These are phyloP conservation scores for Cercospora sesami DNA, from an alignment of 2,329 filamentous ascomycete genomes.

Conservation along the genomic window DNA sequence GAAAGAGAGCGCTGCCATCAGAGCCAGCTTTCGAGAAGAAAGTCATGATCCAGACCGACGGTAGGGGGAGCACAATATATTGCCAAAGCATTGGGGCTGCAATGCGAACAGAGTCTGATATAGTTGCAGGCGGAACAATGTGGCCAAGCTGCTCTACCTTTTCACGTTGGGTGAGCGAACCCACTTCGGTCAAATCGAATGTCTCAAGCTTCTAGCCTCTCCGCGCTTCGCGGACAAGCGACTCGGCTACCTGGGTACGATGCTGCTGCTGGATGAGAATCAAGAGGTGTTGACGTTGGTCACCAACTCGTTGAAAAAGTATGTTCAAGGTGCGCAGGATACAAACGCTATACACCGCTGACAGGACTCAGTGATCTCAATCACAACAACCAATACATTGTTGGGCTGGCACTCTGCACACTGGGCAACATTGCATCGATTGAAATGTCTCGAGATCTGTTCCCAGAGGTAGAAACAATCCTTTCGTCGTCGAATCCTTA, in stretches of 20 bases:
- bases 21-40: slow-evolving; percentile 96
- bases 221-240: slow-evolving; percentile 98
- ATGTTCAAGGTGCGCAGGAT: slow-evolving; percentile 36
- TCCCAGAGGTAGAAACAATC: slow-evolving; percentile 90
- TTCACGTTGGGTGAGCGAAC: slow-evolving; percentile 97
- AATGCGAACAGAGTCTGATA: slow-evolving; percentile 3
- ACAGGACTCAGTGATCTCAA: slow-evolving; percentile 73
- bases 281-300: slow-evolving; percentile 96
- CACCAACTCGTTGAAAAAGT: slow-evolving; percentile 98
- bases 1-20: slow-evolving; percentile 96
- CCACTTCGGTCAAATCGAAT: slow-evolving; percentile 99
- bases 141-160: slow-evolving; percentile 95
- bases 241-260: slow-evolving; percentile 91
- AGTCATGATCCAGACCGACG: slow-evolving; percentile 87
- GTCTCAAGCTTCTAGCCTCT: slow-evolving; percentile 92
- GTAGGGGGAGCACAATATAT: slow-evolving; percentile 52
- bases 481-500: slow-evolving; percentile 96
- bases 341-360: neutral
- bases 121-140: slow-evolving; percentile 82
- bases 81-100: slow-evolving; percentile 5
- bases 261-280: slow-evolving; percentile 94
- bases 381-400: slow-evolving; percentile 97
- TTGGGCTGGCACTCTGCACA: slow-evolving; percentile 92
- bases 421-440: slow-evolving; percentile 96
- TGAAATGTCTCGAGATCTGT: slow-evolving; percentile 97